A percentile compares a stretch with the other conserved stretches of the same genome.
Conservation (phyloP, 2,329 filamentous ascomycete species). For the Curvularia verruculosa region DNA sequence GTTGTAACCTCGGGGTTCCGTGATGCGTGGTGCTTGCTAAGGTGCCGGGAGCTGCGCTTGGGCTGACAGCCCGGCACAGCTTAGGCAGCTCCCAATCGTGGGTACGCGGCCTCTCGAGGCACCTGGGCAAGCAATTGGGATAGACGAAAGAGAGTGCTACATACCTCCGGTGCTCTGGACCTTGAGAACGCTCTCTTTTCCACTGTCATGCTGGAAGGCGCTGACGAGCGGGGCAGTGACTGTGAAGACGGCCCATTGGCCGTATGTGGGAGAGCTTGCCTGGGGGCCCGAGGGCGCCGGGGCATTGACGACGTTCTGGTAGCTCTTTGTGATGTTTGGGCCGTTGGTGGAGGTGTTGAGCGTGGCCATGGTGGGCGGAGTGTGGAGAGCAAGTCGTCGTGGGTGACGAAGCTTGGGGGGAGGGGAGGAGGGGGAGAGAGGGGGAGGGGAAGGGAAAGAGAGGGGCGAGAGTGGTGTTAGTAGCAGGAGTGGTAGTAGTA, state of each 20-base stretch:
- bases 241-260: slow-evolving; percentile 91
- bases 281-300: slow-evolving; percentile 62
- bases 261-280: slow-evolving; percentile 77
- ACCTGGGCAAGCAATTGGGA: slow-evolving; percentile 9
- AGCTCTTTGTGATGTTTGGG: slow-evolving; percentile 61
- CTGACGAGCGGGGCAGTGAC: slow-evolving; percentile 91
- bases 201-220: slow-evolving; percentile 83
- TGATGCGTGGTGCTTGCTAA: neutral
- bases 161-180: slow-evolving; percentile 89
- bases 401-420: slow-evolving; percentile 7
- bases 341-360: slow-evolving; percentile 62
- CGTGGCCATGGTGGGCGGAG: slow-evolving; percentile 70
- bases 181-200: slow-evolving; percentile 94
- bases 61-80: slow-evolving; percentile 16
- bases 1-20: neutral
- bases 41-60: slow-evolving; percentile 19
- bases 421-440: slow-evolving; percentile 5
- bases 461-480: slow-evolving; percentile 3
- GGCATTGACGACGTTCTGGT: slow-evolving; percentile 70
- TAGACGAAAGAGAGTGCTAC: slow-evolving; percentile 14
- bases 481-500: neutral
- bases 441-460: slow-evolving; percentile 4
- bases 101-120: neutral
- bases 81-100: slow-evolving; percentile 5
- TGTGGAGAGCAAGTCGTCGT: slow-evolving; percentile 18